These are phyloP conservation scores for Petrea volubilis DNA, from an alignment of 257 asterid genomes.

Conservation along the genomic window DNA sequence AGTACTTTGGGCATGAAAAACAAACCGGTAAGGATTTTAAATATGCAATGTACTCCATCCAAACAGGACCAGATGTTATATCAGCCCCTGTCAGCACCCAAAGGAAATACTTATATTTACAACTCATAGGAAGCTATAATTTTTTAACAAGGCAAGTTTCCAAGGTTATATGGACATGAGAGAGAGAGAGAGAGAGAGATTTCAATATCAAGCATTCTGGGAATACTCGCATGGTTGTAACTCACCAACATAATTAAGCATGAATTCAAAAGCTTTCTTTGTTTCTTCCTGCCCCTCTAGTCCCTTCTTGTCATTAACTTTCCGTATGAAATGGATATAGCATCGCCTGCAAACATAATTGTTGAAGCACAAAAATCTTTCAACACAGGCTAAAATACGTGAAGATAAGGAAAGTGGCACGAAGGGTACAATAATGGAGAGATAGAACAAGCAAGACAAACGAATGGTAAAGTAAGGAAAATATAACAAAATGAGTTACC, in stretches of 20 bases:
- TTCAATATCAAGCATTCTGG: not conserved
- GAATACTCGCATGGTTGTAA: slow-evolving; percentile 16
- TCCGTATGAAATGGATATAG: slow-evolving; percentile 89
- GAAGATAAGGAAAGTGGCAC: not conserved
- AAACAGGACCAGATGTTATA: slow-evolving; percentile 89
- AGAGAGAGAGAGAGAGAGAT: slow-evolving; percentile 2
- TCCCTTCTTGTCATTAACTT: slow-evolving; percentile 85
- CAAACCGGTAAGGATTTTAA: slow-evolving; percentile 86
- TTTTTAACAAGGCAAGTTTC: not conserved
- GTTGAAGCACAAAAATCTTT: slow-evolving; percentile 11
- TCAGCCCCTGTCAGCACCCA: slow-evolving; percentile 72
- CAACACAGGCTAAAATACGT: not conserved
- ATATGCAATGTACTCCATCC: slow-evolving; percentile 92
- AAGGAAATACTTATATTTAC: not conserved
- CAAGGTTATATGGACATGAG: not conserved
- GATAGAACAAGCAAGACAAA: slow-evolving; percentile 2
- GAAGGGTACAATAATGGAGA: not conserved
- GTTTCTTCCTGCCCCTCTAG: slow-evolving; percentile 93
- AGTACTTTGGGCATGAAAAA: slow-evolving; percentile 19
- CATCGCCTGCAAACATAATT: slow-evolving; percentile 71
- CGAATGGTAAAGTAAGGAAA: too few relatives aligned
- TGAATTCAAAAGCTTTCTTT: slow-evolving; percentile 91
- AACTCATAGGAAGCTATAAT: not conserved
- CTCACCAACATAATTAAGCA: slow-evolving; percentile 91
- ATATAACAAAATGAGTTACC: too few relatives aligned